These are phyloP conservation scores for Gymnopilus dilepis DNA, from an alignment of 768 basidiomycete genomes.

Conservation along the genomic window DNA sequence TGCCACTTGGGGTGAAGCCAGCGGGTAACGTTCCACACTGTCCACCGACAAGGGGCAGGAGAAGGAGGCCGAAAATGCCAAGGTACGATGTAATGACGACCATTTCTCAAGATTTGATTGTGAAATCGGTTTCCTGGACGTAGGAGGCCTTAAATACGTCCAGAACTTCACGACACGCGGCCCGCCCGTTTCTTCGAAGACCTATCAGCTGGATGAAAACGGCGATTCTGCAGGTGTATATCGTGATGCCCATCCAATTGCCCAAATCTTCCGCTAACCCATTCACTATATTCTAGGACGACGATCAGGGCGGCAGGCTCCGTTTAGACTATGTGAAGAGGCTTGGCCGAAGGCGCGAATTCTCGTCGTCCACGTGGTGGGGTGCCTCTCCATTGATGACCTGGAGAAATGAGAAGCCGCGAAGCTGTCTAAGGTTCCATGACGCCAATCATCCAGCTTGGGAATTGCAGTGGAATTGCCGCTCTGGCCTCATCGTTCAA, in stretches of 20 bases:
- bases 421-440: not conserved
- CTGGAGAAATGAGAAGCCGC: not conserved
- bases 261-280: too few relatives aligned
- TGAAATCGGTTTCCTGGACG: too few relatives aligned
- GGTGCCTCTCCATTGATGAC: not conserved
- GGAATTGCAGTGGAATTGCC: too few relatives aligned
- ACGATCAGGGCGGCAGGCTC: not conserved
- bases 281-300: too few relatives aligned
- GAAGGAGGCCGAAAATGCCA: not conserved
- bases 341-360: not conserved
- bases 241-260: too few relatives aligned
- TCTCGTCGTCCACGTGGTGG: not conserved
- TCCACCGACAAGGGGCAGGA: not conserved
- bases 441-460: too few relatives aligned
- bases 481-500: too few relatives aligned
- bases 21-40: constrained; percentile 30
- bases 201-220: too few relatives aligned
- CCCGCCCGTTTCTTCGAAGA: not conserved
- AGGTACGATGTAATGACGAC: not conserved
- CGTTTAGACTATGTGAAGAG: not conserved
- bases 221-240: too few relatives aligned
- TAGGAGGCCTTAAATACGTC: not conserved
- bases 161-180: not conserved
- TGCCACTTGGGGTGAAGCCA: constrained; percentile 30
- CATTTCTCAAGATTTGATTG: not conserved